phyloP scores from a whole-genome alignment of 164 flowering plant species.

The Litsea cubeba region DNA sequence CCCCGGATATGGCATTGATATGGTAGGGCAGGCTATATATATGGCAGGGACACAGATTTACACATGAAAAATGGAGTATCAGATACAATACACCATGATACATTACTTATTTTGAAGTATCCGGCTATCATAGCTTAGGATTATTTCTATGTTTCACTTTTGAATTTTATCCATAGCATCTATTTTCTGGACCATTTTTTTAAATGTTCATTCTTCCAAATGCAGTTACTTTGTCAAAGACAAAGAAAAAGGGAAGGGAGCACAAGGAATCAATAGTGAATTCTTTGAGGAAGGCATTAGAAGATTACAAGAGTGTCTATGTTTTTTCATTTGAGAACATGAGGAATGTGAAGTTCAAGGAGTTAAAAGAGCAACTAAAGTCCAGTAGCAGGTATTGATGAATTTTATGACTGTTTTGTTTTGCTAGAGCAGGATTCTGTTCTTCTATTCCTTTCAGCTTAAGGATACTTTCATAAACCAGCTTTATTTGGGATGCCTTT shows the following conservation, averaged over 20 bases:
- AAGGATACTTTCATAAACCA: not conserved
- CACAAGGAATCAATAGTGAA: conserved; percentile 67
- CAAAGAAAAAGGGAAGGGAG: conserved; percentile 90
- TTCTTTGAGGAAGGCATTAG: conserved; percentile 64
- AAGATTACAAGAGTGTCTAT: conserved; percentile 49
- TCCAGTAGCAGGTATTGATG: conserved; percentile 50
- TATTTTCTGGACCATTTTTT: not conserved
- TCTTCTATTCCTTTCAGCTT: not conserved
- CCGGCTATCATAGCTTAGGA: no score
- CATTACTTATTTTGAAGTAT: no score
- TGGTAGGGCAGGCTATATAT: no score
- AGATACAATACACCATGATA: no score
- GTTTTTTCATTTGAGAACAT: conserved; percentile 84
- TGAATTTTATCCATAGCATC: not conserved
- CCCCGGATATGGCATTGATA: no score
- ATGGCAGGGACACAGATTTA: no score
- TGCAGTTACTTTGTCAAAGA: conserved; percentile 84
- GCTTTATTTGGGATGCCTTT: not conserved
- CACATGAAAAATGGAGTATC: no score
- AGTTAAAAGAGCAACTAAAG: conserved; percentile 75
- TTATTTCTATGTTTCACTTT: no score
- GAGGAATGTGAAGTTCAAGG: conserved; percentile 89
- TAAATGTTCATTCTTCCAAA: not conserved
- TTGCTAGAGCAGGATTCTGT: not conserved
- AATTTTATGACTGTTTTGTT: not conserved